Conservation (phyloP, 441 rosid genomes). For the Pelargonium australe region DNA sequence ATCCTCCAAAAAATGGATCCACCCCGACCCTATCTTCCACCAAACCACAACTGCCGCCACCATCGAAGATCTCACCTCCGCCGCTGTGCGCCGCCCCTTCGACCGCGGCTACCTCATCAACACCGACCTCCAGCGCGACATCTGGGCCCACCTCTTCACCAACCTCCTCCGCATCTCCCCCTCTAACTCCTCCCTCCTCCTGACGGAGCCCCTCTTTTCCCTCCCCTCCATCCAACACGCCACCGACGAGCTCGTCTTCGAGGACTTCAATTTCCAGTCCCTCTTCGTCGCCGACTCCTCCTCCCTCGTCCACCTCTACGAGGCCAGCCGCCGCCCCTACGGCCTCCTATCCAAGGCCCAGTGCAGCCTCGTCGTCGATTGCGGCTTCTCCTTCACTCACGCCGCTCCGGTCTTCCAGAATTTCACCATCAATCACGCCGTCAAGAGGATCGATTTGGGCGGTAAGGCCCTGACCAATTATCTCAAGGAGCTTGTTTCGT, state of each 20-base stretch:
- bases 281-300: constrained; percentile 62
- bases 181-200: constrained; percentile 52
- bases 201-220: constrained; percentile 66
- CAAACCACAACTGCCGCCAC: constrained; percentile 21
- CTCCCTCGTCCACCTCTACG: constrained; percentile 72
- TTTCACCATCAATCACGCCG: constrained; percentile 57
- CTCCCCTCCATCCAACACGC: constrained; percentile 69
- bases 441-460: constrained; percentile 80
- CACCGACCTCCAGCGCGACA: constrained; percentile 81
- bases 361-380: constrained; percentile 79
- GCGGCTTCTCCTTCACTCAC: constrained; percentile 92
- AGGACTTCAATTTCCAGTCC: constrained; percentile 70
- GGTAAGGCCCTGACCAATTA: constrained; percentile 92
- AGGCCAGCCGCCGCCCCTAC: constrained; percentile 53
- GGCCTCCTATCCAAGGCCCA: constrained; percentile 55
- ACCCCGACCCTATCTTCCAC: constrained; percentile 34
- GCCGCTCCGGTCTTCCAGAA: constrained; percentile 82
- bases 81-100: constrained; percentile 83
- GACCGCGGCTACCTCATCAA: constrained; percentile 92
- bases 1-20: constrained; percentile 67
- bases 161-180: constrained; percentile 55
- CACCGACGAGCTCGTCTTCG: constrained; percentile 81
- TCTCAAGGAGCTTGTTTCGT: constrained; percentile 80
- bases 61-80: constrained; percentile 72
- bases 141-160: constrained; percentile 72